Base-by-base conservation (phyloP, 805 yeast genomes). In the Saccharomycopsis sp. region DNA sequence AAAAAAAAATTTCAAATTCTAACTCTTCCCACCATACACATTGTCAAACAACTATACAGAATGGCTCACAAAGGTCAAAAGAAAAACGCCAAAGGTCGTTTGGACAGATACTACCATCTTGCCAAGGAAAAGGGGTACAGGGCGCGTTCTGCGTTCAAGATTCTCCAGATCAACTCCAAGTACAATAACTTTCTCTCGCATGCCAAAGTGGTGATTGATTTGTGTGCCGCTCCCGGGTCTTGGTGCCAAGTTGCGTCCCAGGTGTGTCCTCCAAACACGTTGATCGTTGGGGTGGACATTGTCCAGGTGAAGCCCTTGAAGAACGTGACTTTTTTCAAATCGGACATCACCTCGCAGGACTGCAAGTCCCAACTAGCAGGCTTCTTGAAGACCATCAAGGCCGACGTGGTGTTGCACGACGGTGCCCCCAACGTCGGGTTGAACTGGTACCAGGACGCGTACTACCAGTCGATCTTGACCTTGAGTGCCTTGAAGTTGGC, bases 361-460 rank as follows among this genome's bases (percentile, higher is more conserved):
- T 92, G 99, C 69, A 73, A 96, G 52, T 85, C 96, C 33, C 86
- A 76, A 60, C 71, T 92, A 48, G 76, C 97, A 58, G 96, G 96
- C 21, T 87, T 89, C 58, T 80, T 92, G 80, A 92, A 92, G 61
- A 88, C 97, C 1, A 92, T 97, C 96, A 92, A 92, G 55, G 99
- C 97, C 1, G 97, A 92, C 58, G 85, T 95, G 0, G 97, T 92
- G 15, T 66, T 92, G 57, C 98, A 92, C 63, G 99, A 92, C 71
- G 99, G 99, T 79, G 99, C 99, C 21, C 99, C 99, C 22, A 92
- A 92, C 57, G 97, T 92, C 53, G 99, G 99, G 80, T 71, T 92
- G 56, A 95, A 95, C n/a, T 92, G 99, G 99, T 92, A 84, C 16
- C 99, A 92, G 62, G 99, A 92, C 75, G 98, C 99, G 1, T 92